A percentile compares a stretch with the other conserved stretches of the same genome.
Conservation (phyloP, 208 protist species). For the Leptomonas pyrrhocoris region DNA sequence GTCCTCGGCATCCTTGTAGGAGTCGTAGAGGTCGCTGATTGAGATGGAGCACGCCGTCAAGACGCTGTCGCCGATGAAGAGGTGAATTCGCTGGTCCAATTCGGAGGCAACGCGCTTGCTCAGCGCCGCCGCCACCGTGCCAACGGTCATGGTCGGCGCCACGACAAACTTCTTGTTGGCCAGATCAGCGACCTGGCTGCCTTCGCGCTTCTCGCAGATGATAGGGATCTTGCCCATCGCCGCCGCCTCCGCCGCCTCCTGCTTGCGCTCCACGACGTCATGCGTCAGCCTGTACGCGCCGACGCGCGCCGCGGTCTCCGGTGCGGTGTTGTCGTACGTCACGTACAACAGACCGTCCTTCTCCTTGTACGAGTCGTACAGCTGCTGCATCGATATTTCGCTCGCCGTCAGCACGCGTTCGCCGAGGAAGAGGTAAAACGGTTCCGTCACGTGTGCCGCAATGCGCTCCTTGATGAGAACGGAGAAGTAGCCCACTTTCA, state of each 20-base stretch:
- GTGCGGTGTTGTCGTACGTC: conserved; percentile 74
- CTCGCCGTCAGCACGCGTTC: conserved; percentile 35
- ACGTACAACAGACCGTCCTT: conserved; percentile 90
- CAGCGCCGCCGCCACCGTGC: conserved; percentile 30
- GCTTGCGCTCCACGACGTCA: conserved; percentile 51
- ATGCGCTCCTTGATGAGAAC: conserved; percentile 30
- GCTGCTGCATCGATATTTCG: conserved; percentile 15
- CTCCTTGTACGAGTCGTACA: conserved; percentile 87
- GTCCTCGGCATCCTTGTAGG: conserved; percentile 88
- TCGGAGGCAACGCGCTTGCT: conserved; percentile 23
- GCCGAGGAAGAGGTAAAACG: conserved; percentile 29
- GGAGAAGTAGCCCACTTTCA: conserved; percentile 33
- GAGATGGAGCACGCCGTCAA: conserved; percentile 40
- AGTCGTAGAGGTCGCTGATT: conserved; percentile 65
- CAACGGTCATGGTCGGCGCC: conserved; percentile 24
- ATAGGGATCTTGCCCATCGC: conserved; percentile 84
- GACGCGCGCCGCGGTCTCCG: conserved; percentile 29
- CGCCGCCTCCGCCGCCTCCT: conserved; percentile 47
- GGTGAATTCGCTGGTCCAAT: conserved; percentile 27
- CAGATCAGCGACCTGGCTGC: conserved; percentile 15
- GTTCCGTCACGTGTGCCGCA: conserved; percentile 16
- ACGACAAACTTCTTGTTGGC: conserved; percentile 34
- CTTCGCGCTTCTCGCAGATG: conserved; percentile 80
- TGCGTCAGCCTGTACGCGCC: conserved; percentile 46
- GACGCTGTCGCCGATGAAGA: conserved; percentile 31